These are phyloP conservation scores for Geranomyces michiganensis DNA, from an alignment of 192 early-diverging fungal genomes.

Conservation along the genomic window DNA sequence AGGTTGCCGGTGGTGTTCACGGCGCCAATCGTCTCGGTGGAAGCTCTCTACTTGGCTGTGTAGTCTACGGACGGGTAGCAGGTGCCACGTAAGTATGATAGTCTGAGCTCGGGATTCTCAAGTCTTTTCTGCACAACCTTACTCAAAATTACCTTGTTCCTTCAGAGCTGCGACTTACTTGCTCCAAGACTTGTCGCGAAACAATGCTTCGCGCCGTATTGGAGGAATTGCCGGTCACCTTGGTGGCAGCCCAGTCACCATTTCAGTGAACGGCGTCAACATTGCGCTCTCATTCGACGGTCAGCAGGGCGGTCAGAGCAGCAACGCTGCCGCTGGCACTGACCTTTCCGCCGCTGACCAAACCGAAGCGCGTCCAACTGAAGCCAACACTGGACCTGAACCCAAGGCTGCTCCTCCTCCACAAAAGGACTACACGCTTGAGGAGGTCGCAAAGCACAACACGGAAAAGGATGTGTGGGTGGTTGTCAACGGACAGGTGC, in stretches of 20 bases:
- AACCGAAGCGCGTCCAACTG: conserved; percentile 31
- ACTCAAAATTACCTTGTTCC: background rate
- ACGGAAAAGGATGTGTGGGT: conserved; percentile 84
- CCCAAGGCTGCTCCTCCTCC: conserved; percentile 33
- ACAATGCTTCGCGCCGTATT: conserved; percentile 62
- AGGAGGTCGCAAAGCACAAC: conserved; percentile 86
- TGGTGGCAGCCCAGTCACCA: conserved; percentile 45
- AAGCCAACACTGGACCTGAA: conserved; percentile 33
- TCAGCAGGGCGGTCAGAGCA: conserved; percentile 36
- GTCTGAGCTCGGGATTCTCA: background rate
- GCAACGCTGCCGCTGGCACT: conserved; percentile 32
- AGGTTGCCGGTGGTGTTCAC: conserved; percentile 94
- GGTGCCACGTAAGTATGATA: conserved; percentile 53
- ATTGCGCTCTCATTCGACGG: conserved; percentile 64
- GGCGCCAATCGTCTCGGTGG: conserved; percentile 96
- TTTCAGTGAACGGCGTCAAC: conserved; percentile 64
- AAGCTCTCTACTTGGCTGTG: conserved; percentile 90
- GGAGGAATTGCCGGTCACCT: conserved; percentile 68
- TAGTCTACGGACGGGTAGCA: conserved; percentile 94
- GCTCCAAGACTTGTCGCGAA: conserved; percentile 55
- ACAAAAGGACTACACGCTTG: conserved; percentile 60
- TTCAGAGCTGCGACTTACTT: conserved; percentile 59
- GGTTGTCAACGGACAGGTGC: conserved; percentile 79
- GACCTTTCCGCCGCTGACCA: conserved; percentile 44
- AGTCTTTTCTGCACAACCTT: background rate